Evolutionary conservation across 208 protist genomes (phyloP).

Genomic region (Wallacemonas collosoma): DNA sequence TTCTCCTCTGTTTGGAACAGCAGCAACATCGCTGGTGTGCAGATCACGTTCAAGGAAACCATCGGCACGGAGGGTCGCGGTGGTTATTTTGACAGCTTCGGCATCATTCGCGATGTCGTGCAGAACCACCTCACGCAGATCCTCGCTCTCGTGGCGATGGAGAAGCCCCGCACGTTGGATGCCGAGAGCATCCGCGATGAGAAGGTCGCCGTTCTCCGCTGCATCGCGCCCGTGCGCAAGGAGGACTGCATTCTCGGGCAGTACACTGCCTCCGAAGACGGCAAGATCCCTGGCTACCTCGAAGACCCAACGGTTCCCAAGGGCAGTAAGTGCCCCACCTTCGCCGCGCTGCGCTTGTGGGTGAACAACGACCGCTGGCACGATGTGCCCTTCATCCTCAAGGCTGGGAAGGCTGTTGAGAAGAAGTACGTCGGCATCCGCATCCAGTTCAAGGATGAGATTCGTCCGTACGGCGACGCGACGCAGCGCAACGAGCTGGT

Average conservation of each 20-base stretch:
- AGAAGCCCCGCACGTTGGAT: conserved; percentile 83
- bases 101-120: conserved; percentile 95
- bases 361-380: conserved; percentile 95
- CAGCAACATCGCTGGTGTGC: conserved; percentile 84
- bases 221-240: conserved; percentile 60
- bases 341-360: conserved; percentile 73
- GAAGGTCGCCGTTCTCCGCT: conserved; percentile 87
- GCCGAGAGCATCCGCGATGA: conserved; percentile 90
- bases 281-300: conserved; percentile 86
- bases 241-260: conserved; percentile 92
- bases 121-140: conserved; percentile 96
- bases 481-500: conserved; percentile 91
- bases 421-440: conserved; percentile 78
- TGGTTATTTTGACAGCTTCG: conserved; percentile 94
- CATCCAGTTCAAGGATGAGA: conserved; percentile 91
- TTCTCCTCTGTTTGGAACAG: conserved; percentile 92
- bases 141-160: conserved; percentile 92
- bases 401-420: conserved; percentile 92
- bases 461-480: conserved; percentile 75
- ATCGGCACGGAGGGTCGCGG: conserved; percentile 92
- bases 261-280: conserved; percentile 83
- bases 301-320: conserved; percentile 84
- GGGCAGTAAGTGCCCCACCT: conserved; percentile 87
- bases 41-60: conserved; percentile 95
- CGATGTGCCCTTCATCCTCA: conserved; percentile 94